These are phyloP conservation scores for Candida qinlingensis DNA, from an alignment of 805 yeast genomes.

Conservation along the genomic window DNA sequence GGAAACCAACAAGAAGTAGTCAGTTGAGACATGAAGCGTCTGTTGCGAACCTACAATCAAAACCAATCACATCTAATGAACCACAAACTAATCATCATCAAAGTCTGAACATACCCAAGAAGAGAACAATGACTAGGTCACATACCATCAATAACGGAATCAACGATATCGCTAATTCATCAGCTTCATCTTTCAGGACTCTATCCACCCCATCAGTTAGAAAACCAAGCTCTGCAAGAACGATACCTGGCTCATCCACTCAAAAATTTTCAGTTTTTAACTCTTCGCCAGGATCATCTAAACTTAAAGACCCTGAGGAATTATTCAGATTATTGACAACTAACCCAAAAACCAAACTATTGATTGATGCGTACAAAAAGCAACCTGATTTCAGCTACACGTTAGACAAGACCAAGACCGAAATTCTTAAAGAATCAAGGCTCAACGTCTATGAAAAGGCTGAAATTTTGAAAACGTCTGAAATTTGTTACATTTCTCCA, in stretches of 20 bases:
- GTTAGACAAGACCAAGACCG: neutral
- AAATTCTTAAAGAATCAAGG: conserved; percentile 6
- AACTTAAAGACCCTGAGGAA: conserved; percentile 7
- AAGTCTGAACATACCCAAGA: conserved; percentile 12
- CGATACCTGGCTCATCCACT: neutral
- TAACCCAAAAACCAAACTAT: conserved; percentile 13
- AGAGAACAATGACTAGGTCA: conserved; percentile 16
- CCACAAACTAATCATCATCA: neutral
- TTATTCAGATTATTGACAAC: conserved; percentile 5
- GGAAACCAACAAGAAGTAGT: conserved; percentile 18
- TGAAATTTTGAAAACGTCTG: conserved; percentile 46
- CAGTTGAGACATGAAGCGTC: conserved; percentile 18
- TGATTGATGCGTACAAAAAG: conserved; percentile 6
- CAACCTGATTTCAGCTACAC: neutral
- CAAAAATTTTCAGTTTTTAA: neutral
- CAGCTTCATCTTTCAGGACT: neutral
- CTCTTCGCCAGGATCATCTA: neutral
- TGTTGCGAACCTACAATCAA: conserved; percentile 7
- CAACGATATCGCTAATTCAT: conserved; percentile 9
- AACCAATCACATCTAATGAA: neutral
- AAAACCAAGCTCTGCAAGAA: conserved; percentile 1
- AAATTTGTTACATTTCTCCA: conserved; percentile 47
- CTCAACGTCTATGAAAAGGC: conserved; percentile 56
- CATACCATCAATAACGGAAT: conserved; percentile 16
- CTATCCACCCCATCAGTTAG: conserved; percentile 1